These are phyloP conservation scores for Penicillium pancosmium DNA, from an alignment of 495 filamentous ascomycete genomes.

Conservation along the genomic window DNA sequence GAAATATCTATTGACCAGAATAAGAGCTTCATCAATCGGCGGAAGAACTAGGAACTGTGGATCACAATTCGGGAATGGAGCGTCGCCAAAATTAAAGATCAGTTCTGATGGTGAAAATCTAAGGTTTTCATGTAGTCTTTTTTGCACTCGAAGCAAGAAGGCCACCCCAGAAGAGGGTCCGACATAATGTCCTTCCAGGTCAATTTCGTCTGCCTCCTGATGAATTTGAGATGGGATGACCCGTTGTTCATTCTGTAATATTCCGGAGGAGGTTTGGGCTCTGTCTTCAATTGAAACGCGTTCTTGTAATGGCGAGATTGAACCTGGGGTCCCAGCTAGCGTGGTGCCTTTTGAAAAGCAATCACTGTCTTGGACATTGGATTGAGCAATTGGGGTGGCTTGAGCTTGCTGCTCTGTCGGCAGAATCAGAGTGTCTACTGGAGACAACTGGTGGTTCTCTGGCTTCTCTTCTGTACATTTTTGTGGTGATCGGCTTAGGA, in stretches of 20 bases:
- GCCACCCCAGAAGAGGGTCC: constrained; percentile 39
- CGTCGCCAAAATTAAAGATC: constrained; percentile 36
- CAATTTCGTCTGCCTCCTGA: constrained; percentile 34
- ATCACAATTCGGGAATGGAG: constrained; percentile 30
- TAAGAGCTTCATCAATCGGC: constrained; percentile 23
- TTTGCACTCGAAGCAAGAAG: constrained; percentile 36
- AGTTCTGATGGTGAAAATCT: constrained; percentile 23
- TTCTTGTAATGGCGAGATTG: background rate
- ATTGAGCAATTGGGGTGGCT: background rate
- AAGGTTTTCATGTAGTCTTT: constrained; percentile 29
- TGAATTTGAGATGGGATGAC: constrained; percentile 21
- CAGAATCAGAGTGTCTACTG: background rate
- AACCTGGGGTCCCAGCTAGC: background rate
- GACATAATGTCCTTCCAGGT: constrained; percentile 40
- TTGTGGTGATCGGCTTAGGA: background rate
- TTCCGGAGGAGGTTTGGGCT: background rate
- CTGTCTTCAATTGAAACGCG: background rate
- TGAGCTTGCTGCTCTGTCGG: background rate
- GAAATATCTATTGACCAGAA: constrained; percentile 33
- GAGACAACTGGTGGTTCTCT: background rate
- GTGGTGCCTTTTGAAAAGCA: background rate
- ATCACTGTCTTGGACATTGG: background rate
- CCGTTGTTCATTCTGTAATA: background rate
- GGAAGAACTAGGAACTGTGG: constrained; percentile 28
- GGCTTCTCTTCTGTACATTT: background rate